Conservation (phyloP, 2,329 filamentous ascomycete species). For the Keithomyces neogunnii region DNA sequence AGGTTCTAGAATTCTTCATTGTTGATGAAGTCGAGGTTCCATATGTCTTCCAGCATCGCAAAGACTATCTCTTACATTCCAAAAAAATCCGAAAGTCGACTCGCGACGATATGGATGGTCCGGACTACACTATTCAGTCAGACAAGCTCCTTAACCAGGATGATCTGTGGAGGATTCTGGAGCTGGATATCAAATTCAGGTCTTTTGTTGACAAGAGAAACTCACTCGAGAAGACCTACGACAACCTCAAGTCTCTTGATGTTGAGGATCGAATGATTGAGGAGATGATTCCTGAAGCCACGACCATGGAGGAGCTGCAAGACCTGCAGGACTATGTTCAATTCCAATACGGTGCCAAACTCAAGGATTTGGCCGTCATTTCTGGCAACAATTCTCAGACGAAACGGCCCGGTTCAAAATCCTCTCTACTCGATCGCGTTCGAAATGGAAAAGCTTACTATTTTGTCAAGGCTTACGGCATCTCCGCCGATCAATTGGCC, state of each 20-base stretch:
- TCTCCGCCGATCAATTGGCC: slow-evolving; percentile 80
- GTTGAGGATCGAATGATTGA: slow-evolving; percentile 70
- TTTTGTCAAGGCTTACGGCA: slow-evolving; percentile 82
- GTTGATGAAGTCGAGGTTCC: slow-evolving; percentile 92
- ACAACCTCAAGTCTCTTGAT: slow-evolving; percentile 57
- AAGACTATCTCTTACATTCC: slow-evolving; percentile 92
- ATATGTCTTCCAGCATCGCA: slow-evolving; percentile 96
- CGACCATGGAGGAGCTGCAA: slow-evolving; percentile 89
- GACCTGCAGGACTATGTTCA: slow-evolving; percentile 95
- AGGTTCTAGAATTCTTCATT: slow-evolving; percentile 92
- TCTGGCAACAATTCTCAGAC: slow-evolving; percentile 55
- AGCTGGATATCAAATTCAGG: slow-evolving; percentile 90
- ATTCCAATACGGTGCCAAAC: slow-evolving; percentile 78
- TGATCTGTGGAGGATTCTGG: slow-evolving; percentile 90
- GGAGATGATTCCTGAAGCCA: slow-evolving; percentile 70
- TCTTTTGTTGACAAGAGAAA: slow-evolving; percentile 89
- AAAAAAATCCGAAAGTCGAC: slow-evolving; percentile 57
- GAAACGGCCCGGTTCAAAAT: slow-evolving; percentile 77
- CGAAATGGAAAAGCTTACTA: slow-evolving; percentile 71
- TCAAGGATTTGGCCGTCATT: slow-evolving; percentile 68
- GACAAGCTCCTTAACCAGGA: slow-evolving; percentile 88
- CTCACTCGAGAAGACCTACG: slow-evolving; percentile 69
- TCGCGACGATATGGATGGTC: slow-evolving; percentile 59
- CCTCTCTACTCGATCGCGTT: slow-evolving; percentile 74
- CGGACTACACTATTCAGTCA: slow-evolving; percentile 66